Base-by-base conservation (phyloP, 2,329 filamentous ascomycete genomes). In the Penicillium sp. region DNA sequence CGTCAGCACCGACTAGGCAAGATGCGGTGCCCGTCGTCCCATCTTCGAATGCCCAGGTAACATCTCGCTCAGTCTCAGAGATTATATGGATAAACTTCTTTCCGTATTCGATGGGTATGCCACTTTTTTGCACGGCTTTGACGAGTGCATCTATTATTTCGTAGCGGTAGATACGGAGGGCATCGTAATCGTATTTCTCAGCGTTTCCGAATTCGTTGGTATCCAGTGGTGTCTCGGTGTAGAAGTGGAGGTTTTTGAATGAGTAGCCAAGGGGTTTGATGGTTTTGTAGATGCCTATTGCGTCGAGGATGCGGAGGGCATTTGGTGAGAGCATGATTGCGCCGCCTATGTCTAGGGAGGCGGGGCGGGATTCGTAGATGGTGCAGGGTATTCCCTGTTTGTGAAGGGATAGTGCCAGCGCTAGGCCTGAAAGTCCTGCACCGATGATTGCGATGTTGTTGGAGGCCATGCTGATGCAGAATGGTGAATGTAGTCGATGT, bases 301-400 rank as follows among this genome's bases (percentile, higher is more conserved):
- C 68, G 59, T 86, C 80, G 0, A 87, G 75, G 39, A 86, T 74
- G 4, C 77, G 76, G 1, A 87, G 76, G 0, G 83, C 82, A 52
- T 87, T 87, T 5, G 84, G 84, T 0, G 83, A 84, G 2, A 87
- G 77, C 79, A 85, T 84, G 29, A 87, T 74, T 1, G 81, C 83
- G 3, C 84, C 84, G 19, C 81, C 81, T 24, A 80, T 79, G 57
- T 81, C 75, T 2, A 79, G 74, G 1, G 78, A 73, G 0, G 75
- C 74, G 0, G 71, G 56, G 9, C 80, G 77, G 14, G 76, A 73
- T 58, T 87, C 84, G 59, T 84, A 86, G 50, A 87, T 70, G 3
- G 72, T 79, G 57, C 72, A 76, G 5, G 74, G 61, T 44, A 87
- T 85, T 42, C 73, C 72, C 55, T 82, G 75, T 29, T 79, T 72